Evolutionary conservation across 306 rosid genomes (phyloP).

Genomic region (Oemleria cerasiformis): DNA sequence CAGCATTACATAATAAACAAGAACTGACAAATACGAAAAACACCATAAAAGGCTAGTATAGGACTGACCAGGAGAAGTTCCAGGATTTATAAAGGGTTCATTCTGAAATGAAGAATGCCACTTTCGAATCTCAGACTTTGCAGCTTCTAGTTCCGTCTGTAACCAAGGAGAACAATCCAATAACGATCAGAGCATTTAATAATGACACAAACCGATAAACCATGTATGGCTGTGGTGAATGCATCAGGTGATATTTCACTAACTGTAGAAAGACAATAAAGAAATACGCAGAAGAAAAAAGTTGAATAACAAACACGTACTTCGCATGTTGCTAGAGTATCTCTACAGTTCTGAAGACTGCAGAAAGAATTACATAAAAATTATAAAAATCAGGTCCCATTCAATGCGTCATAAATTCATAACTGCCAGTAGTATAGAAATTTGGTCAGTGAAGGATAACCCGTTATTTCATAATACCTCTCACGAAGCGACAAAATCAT

Average conservation of each 20-base stretch:
- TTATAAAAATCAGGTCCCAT: neutral
- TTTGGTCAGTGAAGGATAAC: neutral
- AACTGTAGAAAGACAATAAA: constrained; percentile 1
- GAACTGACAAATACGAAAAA: neutral
- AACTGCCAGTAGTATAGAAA: constrained; percentile 1
- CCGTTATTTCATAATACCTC: constrained; percentile 42
- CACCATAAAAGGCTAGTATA: neutral
- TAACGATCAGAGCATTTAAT: neutral
- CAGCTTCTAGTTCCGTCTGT: constrained; percentile 72
- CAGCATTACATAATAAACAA: constrained; percentile 3
- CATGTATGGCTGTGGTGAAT: neutral
- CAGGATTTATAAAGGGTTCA: constrained; percentile 67
- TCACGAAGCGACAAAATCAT: constrained; percentile 96
- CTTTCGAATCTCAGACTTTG: constrained; percentile 66
- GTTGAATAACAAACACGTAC: constrained; percentile 41
- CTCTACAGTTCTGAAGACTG: constrained; percentile 79
- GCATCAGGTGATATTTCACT: constrained; percentile 7
- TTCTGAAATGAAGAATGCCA: constrained; percentile 77
- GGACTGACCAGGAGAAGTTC: constrained; percentile 70
- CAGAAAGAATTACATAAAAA: constrained; percentile 26
- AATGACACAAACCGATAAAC: neutral
- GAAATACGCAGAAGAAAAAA: neutral
- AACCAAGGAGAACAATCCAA: constrained; percentile 26
- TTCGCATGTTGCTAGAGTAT: constrained; percentile 61
- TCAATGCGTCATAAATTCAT: neutral